Evolutionary conservation across 2,329 filamentous ascomycete species (phyloP).

Genomic region (Sporothrix dimorphospora): DNA sequence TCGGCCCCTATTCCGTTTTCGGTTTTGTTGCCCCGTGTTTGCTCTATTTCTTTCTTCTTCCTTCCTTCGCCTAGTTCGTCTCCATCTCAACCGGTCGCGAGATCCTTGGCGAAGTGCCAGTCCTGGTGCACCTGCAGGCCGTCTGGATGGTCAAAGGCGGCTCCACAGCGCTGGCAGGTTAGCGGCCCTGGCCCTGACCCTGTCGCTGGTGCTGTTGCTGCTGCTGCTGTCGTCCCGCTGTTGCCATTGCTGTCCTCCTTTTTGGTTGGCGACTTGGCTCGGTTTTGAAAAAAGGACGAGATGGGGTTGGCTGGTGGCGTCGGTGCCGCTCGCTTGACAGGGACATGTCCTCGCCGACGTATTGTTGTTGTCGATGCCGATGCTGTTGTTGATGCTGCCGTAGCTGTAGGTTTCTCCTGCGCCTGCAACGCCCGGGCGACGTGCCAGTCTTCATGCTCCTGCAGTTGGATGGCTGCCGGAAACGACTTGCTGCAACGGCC

Average conservation of each 20-base stretch:
- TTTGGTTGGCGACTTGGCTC: background rate
- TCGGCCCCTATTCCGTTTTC: background rate
- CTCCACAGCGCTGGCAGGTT: conserved; percentile 67
- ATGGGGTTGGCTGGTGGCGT: conserved; percentile 24
- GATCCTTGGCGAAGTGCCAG: conserved; percentile 90
- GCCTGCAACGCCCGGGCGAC: conserved; percentile 84
- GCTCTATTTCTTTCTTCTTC: background rate
- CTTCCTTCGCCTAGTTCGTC: conserved; percentile 55
- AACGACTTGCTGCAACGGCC: conserved; percentile 66
- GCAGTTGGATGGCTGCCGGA: conserved; percentile 58
- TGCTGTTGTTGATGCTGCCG: background rate
- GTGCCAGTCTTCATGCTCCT: conserved; percentile 92
- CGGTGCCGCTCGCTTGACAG: conserved; percentile 18
- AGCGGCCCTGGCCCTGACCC: background rate
- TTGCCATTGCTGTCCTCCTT: background rate
- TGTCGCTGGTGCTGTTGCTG: background rate
- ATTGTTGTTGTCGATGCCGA: background rate
- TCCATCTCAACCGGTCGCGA: conserved; percentile 64
- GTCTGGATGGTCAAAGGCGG: conserved; percentile 59
- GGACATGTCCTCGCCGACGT: conserved; percentile 1
- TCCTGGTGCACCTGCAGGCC: conserved; percentile 78
- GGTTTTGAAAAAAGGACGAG: conserved; percentile 30
- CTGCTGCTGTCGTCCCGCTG: background rate
- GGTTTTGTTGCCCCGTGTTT: background rate
- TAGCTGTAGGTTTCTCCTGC: conserved; percentile 41